A percentile compares a stretch with the other conserved stretches of the same genome.
phyloP scores from a whole-genome alignment of 768 basidiomycete genomes.

The Candolleomyces aberdarensis region DNA sequence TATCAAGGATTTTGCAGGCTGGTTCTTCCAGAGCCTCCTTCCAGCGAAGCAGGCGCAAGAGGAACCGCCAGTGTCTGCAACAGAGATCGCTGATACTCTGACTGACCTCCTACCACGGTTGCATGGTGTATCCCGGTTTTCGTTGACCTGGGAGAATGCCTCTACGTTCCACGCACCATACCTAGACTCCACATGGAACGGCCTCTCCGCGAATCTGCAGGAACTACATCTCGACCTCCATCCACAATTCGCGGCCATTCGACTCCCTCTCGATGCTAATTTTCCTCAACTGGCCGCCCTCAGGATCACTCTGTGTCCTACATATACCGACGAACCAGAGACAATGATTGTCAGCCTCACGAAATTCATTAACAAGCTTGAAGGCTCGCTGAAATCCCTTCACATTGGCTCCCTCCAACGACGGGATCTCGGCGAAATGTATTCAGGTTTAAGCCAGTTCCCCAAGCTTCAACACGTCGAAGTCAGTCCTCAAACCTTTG shows the following conservation, averaged over 20 bases:
- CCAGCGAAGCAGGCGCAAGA: background rate
- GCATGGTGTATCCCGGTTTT: constrained; percentile 6
- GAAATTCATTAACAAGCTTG: constrained; percentile 2
- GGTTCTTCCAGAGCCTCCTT: background rate
- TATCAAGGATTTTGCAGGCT: background rate
- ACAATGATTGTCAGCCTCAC: background rate
- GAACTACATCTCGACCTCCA: constrained; percentile 9
- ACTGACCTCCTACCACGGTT: constrained; percentile 7
- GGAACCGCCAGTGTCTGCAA: background rate
- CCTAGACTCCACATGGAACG: constrained; percentile 6
- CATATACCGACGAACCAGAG: background rate
- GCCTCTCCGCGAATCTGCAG: constrained; percentile 3
- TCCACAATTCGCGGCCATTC: background rate
- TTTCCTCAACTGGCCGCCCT: constrained; percentile 7
- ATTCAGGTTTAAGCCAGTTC: background rate
- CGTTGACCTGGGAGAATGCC: background rate
- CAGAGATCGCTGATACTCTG: background rate
- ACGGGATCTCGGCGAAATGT: background rate
- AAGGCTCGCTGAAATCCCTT: background rate
- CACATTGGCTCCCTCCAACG: background rate
- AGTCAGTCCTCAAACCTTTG: constrained; percentile 1
- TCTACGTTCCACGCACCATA: background rate
- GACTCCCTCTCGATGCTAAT: constrained; percentile 1
- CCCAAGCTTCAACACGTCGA: background rate
- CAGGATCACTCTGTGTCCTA: background rate